These are phyloP conservation scores for Lantana camara DNA, from an alignment of 257 asterid species.

Conservation along the genomic window DNA sequence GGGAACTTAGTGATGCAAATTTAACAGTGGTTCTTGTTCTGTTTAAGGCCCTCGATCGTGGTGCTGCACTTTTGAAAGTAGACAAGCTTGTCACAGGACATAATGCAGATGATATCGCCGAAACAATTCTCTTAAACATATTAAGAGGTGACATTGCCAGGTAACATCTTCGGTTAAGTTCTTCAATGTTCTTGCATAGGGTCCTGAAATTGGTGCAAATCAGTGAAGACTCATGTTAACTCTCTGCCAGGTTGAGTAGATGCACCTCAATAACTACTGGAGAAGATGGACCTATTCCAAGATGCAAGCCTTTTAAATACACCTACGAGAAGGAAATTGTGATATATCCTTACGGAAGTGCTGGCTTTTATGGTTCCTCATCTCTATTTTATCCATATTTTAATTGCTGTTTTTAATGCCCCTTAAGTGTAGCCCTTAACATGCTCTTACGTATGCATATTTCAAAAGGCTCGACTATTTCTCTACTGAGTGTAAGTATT, in stretches of 20 bases:
- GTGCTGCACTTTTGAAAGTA: constrained; percentile 90
- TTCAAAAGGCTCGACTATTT: constrained; percentile 93
- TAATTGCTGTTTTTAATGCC: constrained; percentile 19
- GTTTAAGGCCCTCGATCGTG: constrained; percentile 95
- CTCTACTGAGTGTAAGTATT: constrained; percentile 92
- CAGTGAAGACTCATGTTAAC: constrained; percentile 21
- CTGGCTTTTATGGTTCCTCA: constrained; percentile 15
- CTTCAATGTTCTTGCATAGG: neutral
- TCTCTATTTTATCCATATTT: neutral
- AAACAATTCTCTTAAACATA: constrained; percentile 92
- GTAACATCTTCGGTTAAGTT: constrained; percentile 39
- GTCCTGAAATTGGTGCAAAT: constrained; percentile 14
- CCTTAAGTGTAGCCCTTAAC: constrained; percentile 56
- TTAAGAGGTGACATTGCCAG: constrained; percentile 98
- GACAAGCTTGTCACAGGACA: constrained; percentile 98
- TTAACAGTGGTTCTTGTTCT: constrained; percentile 16
- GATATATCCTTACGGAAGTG: constrained; percentile 73
- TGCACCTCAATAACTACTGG: constrained; percentile 91
- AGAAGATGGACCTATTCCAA: constrained; percentile 98
- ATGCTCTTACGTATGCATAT: constrained; percentile 83
- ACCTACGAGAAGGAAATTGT: constrained; percentile 98
- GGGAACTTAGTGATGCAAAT: neutral
- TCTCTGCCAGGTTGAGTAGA: constrained; percentile 85
- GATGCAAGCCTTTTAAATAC: constrained; percentile 99
- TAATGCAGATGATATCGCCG: constrained; percentile 98